These are phyloP conservation scores for Vachellia collinsii DNA, from an alignment of 306 rosid genomes.

Conservation along the genomic window DNA sequence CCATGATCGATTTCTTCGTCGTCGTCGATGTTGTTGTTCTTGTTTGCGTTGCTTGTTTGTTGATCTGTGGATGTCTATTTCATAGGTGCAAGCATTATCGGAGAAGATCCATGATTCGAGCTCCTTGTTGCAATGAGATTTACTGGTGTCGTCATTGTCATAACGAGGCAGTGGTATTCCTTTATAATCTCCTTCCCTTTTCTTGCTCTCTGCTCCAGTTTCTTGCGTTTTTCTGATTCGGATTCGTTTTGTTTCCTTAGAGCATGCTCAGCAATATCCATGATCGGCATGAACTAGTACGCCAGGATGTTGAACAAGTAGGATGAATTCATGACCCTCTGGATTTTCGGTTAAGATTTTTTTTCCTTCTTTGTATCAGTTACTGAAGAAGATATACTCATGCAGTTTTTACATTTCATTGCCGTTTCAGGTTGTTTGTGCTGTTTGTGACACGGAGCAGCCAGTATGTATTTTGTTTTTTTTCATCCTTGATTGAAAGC, in stretches of 20 bases:
- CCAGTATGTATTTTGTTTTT: slow-evolving; percentile 53
- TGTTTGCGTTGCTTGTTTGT: neutral
- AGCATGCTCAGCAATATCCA: slow-evolving; percentile 61
- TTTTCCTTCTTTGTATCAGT: neutral
- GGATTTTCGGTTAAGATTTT: neutral
- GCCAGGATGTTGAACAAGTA: slow-evolving; percentile 78
- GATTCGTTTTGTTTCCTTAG: slow-evolving; percentile 48
- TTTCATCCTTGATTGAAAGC: slow-evolving; percentile 7
- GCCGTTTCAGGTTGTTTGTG: slow-evolving; percentile 80
- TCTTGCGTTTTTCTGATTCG: slow-evolving; percentile 39
- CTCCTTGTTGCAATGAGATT: slow-evolving; percentile 95
- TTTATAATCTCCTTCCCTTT: neutral
- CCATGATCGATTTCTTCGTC: neutral
- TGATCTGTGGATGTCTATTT: neutral
- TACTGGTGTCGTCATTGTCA: slow-evolving; percentile 96
- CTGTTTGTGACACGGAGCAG: slow-evolving; percentile 97
- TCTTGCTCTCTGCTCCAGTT: slow-evolving; percentile 15
- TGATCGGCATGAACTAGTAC: slow-evolving; percentile 84
- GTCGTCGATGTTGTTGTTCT: neutral
- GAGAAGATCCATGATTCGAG: slow-evolving; percentile 92
- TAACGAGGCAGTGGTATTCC: slow-evolving; percentile 73
- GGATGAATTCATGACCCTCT: neutral
- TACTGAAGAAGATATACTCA: neutral
- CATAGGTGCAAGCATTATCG: slow-evolving; percentile 87
- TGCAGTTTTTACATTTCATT: slow-evolving; percentile 21